phyloP scores from a whole-genome alignment of 75 land plant genomes.

The Pinus tabuliformis region DNA sequence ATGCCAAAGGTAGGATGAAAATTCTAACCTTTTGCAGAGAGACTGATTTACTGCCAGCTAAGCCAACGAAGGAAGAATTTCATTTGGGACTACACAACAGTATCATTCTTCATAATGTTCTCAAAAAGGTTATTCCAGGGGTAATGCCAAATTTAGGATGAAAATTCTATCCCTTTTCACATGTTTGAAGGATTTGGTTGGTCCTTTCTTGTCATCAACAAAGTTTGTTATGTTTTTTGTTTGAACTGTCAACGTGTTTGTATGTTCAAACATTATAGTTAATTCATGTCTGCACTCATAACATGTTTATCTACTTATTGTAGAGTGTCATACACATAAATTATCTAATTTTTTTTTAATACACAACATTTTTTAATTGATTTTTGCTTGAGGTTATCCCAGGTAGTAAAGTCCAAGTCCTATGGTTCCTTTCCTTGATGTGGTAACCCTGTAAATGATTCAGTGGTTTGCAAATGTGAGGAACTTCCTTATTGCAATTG shows the following conservation, averaged over 20 bases:
- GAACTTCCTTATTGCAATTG: constrained; percentile 78
- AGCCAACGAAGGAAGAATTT: constrained; percentile 72
- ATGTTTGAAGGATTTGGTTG: not conserved
- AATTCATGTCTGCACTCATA: not conserved
- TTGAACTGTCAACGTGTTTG: not conserved
- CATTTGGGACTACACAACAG: constrained; percentile 68
- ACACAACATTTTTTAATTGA: not conserved
- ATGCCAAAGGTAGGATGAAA: constrained; percentile 49
- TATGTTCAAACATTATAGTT: not conserved
- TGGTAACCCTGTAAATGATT: constrained; percentile 71
- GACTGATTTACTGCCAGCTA: constrained; percentile 25
- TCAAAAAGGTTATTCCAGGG: constrained; percentile 77
- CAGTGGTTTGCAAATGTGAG: constrained; percentile 92
- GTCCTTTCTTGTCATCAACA: not conserved
- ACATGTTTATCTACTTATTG: not conserved
- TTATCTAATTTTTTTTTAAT: not conserved
- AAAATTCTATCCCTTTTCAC: too few species aligned
- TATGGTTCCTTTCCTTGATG: constrained; percentile 43
- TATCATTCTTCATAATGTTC: constrained; percentile 63
- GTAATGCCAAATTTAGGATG: constrained; percentile 54
- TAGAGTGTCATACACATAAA: not conserved
- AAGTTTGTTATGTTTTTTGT: not conserved
- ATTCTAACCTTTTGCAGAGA: not conserved
- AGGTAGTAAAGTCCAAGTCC: constrained; percentile 72
- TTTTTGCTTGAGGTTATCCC: constrained; percentile 2